Conservation (phyloP, 2,329 filamentous ascomycete genomes). For the Pseudodiploospora longispora region DNA sequence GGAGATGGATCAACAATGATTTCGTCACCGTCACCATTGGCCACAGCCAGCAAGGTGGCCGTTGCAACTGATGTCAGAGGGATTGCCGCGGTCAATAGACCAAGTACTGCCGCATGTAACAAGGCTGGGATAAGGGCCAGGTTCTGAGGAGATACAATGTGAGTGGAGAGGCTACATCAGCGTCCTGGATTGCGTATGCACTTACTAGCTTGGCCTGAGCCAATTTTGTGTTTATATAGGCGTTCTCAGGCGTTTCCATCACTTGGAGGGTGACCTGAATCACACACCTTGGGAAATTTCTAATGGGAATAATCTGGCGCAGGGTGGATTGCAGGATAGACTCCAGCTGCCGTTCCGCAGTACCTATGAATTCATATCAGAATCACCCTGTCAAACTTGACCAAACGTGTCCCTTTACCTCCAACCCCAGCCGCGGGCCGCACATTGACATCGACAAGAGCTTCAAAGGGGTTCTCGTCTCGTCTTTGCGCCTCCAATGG, state of each 20-base stretch:
- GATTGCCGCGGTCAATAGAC: slow-evolving; percentile 73
- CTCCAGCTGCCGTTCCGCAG: slow-evolving; percentile 76
- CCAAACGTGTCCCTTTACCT: slow-evolving; percentile 39
- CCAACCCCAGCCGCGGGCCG: slow-evolving; percentile 78
- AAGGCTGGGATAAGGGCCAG: slow-evolving; percentile 73
- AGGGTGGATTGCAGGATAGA: slow-evolving; percentile 64
- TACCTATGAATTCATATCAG: slow-evolving; percentile 34
- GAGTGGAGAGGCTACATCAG: neutral
- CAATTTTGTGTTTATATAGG: slow-evolving; percentile 53
- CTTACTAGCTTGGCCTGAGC: slow-evolving; percentile 53
- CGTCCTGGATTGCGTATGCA: neutral
- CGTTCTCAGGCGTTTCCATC: slow-evolving; percentile 58
- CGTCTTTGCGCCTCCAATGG: slow-evolving; percentile 83
- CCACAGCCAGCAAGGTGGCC: slow-evolving; percentile 55
- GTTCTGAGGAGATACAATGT: slow-evolving; percentile 42
- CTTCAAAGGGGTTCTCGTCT: slow-evolving; percentile 88
- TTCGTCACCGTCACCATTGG: slow-evolving; percentile 28
- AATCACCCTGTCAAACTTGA: too few relatives aligned
- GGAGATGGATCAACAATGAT: slow-evolving; percentile 55
- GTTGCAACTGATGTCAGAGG: slow-evolving; percentile 68
- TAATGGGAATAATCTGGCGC: slow-evolving; percentile 64
- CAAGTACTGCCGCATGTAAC: slow-evolving; percentile 69
- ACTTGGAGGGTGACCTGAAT: slow-evolving; percentile 80
- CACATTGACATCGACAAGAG: slow-evolving; percentile 81
- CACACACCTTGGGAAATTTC: slow-evolving; percentile 67